Evolutionary conservation across 768 basidiomycete genomes (phyloP), one percentile per base, ranked within the genome.

Genomic region (Lactarius hengduanensis): DNA sequence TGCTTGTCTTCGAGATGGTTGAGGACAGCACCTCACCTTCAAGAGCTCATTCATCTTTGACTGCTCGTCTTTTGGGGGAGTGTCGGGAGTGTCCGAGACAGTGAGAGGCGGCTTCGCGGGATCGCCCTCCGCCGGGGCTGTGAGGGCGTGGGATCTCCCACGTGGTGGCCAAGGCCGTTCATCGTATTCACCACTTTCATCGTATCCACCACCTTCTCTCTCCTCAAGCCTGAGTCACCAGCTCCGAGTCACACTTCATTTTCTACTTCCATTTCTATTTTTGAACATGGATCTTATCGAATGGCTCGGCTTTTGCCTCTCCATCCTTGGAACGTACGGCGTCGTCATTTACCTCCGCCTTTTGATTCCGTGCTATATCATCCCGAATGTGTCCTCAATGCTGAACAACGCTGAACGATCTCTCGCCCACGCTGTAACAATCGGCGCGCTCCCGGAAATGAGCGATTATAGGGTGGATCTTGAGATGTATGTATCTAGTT

Each of bases 111-210:
- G 47, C 22, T 13, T 50, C 4, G 47, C 47, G 47, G 47, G 26
- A 11, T 9, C n/a, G 47, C 22, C 26, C 50, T 15, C 50, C 50
- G 50, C 26, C 22, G 22, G 26, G 22, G 50, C 50, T 26, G 54
- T 56, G 32, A 56, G 54, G 11, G 55, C 55, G 55, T 56, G 55
- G 55, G 55, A 56, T 56, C 20, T 18, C 55, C 30, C 55, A 56
- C 55, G 55, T 56, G 55, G 16, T 56, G 57, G n/a, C 30, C 7
- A 13, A 13, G 2, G 15, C 4, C 20, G 9, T n/a, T n/a, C n/a
- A n/a, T n/a, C n/a, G n/a, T n/a, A n/a, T n/a, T n/a, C n/a, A n/a
- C 11, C 15, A 5, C 38, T 40, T 8, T 11, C 57, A 34, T 13
- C 57, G 2, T 13, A 57, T 20, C n/a, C 26, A 38, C 30, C 11